Conservation (phyloP, 208 protist species). For the Trypanosoma boissoni region DNA sequence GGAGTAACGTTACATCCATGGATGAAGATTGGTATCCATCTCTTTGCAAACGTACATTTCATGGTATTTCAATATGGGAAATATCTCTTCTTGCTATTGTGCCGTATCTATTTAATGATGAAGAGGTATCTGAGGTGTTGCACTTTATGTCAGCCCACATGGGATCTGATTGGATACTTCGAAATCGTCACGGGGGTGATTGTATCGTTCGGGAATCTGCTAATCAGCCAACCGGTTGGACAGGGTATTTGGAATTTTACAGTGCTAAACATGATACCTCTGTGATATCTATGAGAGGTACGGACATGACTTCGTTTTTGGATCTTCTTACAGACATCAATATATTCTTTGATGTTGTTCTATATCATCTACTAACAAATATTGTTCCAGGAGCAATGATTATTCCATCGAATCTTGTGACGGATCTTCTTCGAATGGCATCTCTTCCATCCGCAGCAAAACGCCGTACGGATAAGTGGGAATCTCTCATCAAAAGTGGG, state of each 20-base stretch:
- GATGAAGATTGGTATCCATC: conserved; percentile 71
- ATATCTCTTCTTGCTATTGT: conserved; percentile 60
- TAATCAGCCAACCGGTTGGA: conserved; percentile 55
- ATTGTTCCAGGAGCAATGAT: conserved; percentile 52
- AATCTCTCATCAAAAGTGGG: conserved; percentile 23
- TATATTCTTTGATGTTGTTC: conserved; percentile 70
- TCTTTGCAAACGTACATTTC: conserved; percentile 62
- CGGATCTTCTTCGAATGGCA: conserved; percentile 48
- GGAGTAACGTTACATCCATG: conserved; percentile 43
- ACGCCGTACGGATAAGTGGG: conserved; percentile 21
- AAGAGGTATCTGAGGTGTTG: conserved; percentile 56
- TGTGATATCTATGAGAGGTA: conserved; percentile 70
- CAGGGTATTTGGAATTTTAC: conserved; percentile 72
- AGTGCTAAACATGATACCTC: conserved; percentile 51
- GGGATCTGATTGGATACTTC: conserved; percentile 61
- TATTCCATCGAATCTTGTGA: conserved; percentile 57
- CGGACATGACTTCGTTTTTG: conserved; percentile 61
- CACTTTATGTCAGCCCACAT: conserved; percentile 64
- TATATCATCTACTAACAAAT: conserved; percentile 70
- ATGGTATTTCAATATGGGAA: conserved; percentile 63
- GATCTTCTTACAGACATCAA: conserved; percentile 81
- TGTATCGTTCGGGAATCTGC: conserved; percentile 44
- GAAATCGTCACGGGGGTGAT: conserved; percentile 37
- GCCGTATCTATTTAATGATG: conserved; percentile 58
- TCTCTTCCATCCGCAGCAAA: conserved; percentile 34